phyloP scores from a whole-genome alignment of 345 rosid genomes.

The Camelina laxa region DNA sequence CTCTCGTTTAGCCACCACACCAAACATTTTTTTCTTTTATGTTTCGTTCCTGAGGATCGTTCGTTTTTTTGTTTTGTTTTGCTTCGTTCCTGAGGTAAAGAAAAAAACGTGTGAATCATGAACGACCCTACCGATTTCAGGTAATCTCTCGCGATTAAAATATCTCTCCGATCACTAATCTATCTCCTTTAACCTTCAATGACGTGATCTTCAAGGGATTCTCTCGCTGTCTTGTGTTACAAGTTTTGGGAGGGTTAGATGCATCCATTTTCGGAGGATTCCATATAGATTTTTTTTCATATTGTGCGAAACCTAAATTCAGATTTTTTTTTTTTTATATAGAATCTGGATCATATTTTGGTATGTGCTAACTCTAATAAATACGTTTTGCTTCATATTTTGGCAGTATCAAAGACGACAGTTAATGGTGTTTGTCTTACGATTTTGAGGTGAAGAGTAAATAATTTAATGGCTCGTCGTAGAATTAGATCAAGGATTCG shows the following conservation, averaged over 20 bases:
- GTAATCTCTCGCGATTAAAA: conserved; percentile 12
- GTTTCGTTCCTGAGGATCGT: not conserved
- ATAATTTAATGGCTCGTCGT: conserved; percentile 60
- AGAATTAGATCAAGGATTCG: conserved; percentile 74
- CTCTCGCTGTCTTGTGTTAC: conserved; percentile 31
- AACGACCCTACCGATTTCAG: conserved; percentile 38
- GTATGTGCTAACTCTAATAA: not conserved
- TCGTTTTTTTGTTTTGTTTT: no score
- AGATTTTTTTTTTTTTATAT: no score
- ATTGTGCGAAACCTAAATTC: not conserved
- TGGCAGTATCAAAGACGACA: conserved; percentile 12
- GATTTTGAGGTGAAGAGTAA: conserved; percentile 22
- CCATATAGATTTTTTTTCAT: not conserved
- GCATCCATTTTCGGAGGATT: not conserved
- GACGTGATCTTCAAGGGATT: conserved; percentile 15
- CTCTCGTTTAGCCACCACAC: not conserved
- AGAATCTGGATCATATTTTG: not conserved
- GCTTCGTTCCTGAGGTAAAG: not conserved
- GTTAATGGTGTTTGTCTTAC: conserved; percentile 10
- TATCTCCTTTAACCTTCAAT: not conserved
- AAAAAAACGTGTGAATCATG: conserved; percentile 35
- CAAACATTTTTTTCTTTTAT: not conserved
- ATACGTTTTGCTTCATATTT: conserved; percentile 2
- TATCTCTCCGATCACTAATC: conserved; percentile 4
- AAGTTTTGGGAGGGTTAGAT: conserved; percentile 24